Conservation (phyloP, 2,329 filamentous ascomycete species). For the Aspergillus aculeatinus region DNA sequence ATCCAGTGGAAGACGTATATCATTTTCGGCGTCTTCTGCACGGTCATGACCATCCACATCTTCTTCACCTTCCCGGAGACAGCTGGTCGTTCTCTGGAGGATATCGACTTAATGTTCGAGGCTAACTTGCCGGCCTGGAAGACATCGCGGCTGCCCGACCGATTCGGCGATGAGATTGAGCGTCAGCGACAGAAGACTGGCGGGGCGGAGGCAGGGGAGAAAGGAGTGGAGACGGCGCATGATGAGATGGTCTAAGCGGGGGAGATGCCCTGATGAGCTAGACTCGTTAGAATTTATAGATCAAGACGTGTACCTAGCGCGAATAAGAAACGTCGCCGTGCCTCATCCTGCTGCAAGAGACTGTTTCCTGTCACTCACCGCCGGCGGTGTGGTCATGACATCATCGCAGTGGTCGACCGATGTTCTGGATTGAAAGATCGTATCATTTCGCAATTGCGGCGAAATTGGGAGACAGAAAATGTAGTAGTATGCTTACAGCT, state of each 20-base stretch:
- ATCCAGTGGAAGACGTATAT: conserved; percentile 67
- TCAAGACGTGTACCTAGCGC: background rate
- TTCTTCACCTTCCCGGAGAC: conserved; percentile 68
- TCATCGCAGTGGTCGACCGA: too few species aligned
- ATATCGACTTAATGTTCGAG: conserved; percentile 70
- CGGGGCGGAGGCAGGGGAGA: conserved; percentile 11
- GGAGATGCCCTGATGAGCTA: background rate
- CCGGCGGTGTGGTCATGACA: too few species aligned
- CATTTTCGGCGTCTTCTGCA: conserved; percentile 73
- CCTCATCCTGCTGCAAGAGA: background rate
- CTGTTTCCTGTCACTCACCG: background rate
- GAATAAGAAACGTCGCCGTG: background rate
- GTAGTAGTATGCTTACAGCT: too few species aligned
- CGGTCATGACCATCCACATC: conserved; percentile 66
- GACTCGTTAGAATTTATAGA: background rate
- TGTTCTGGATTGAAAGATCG: too few species aligned
- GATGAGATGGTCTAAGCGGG: conserved; percentile 15
- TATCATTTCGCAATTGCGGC: too few species aligned
- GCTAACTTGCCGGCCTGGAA: conserved; percentile 33
- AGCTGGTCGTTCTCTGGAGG: conserved; percentile 68
- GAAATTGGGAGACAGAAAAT: too few species aligned
- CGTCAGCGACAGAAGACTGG: conserved; percentile 20
- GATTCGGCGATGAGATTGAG: conserved; percentile 28
- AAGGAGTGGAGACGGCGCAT: conserved; percentile 12
- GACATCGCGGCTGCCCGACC: conserved; percentile 23